Evolutionary conservation across 108 stramenopile genomes (phyloP), one percentile per base, ranked within the genome.

Genomic region (Parietichytrium sp.): DNA sequence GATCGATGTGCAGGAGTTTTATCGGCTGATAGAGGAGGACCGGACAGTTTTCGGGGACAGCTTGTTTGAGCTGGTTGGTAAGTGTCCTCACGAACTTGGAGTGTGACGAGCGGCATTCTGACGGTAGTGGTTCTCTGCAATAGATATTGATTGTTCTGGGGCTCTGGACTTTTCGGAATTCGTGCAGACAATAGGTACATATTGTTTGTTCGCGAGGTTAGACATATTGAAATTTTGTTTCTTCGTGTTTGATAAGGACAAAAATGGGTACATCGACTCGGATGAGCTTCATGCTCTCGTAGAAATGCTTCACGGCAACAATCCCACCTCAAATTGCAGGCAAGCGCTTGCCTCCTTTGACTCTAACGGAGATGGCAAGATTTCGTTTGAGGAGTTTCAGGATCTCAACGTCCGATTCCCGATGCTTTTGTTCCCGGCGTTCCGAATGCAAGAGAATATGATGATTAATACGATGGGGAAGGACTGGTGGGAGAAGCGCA

Each of bases 181-280:
- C 36, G 36, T 82, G 47, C 81, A 82, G 61, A 49, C 47, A 4
- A 82, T 77, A 31, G 31, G 29, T 12, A 61, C 55, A 26, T 48
- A 54, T 30, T 47, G 47, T 16, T 48, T 61, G 38, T 82, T 82
- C 36, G 61, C 42, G 48, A 47, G 48, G 4, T 42, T 36, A 31
- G 83, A 83, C 29, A 78, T 83, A 4, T 49, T 83, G 30, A 52
- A 52, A 29, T 83, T 80, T 25, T 83, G 83, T 49, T 80, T 83
- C 30, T 83, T 77, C 45, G 79, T 83, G 10, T 83, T 83, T 25
- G 83, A 83, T 33, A 79, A 79, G 79, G 83, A 83, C 47, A 83
- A 83, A 29, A 83, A 83, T 31, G 83, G 83, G 3, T 85, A 83
- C 53, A 54, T 85, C 26, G 51, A 78, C 12, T 47, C 30, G 25